A percentile compares a stretch with the other conserved stretches of the same genome.
phyloP scores from a whole-genome alignment of 1,284 basidiomycete genomes.

The Porphyrellus sp. region DNA sequence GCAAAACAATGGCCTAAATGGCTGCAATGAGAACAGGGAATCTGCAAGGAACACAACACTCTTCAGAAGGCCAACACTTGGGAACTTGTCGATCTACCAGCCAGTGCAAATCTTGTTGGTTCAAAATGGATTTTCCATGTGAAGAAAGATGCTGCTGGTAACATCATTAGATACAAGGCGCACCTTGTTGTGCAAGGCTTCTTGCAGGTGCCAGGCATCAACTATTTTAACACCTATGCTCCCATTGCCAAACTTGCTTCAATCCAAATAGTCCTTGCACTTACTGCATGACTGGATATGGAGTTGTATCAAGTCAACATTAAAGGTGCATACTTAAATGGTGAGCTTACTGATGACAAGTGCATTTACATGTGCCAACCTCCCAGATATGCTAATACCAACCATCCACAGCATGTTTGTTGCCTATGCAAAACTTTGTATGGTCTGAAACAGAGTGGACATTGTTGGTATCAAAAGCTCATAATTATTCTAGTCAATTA shows the following conservation, averaged over 20 bases:
- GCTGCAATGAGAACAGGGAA: not conserved
- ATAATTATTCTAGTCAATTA: not conserved
- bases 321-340: not conserved
- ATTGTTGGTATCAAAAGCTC: not conserved
- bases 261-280: not conserved
- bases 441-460: not conserved
- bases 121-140: conserved; percentile 38
- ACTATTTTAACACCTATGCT: not conserved
- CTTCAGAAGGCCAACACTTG: not conserved
- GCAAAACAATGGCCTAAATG: not conserved
- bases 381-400: not conserved
- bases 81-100: not conserved
- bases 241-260: not conserved
- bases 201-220: not conserved
- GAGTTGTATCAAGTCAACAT: not conserved
- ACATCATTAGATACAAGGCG: not conserved
- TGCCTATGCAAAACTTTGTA: not conserved
- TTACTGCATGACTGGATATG: not conserved
- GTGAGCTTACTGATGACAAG: not conserved
- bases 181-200: not conserved
- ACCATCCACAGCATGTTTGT: not conserved
- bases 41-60: not conserved
- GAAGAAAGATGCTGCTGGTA: conserved; percentile 29
- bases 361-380: not conserved
- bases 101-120: conserved; percentile 12